These are phyloP conservation scores for Leishmania major DNA, from an alignment of 208 protist species.

Conservation along the genomic window DNA sequence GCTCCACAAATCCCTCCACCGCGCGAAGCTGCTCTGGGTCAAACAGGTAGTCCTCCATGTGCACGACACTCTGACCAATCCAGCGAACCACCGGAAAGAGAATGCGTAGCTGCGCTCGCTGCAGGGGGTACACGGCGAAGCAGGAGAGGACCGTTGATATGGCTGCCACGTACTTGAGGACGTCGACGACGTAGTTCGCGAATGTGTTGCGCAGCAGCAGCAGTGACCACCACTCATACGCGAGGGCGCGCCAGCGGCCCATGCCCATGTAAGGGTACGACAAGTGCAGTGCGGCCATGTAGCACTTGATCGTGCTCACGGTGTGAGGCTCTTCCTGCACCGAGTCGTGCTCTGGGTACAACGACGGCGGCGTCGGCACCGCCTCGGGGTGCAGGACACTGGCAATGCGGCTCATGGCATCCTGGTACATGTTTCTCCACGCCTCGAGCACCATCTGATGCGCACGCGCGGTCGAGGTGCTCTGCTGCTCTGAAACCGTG, in stretches of 20 bases:
- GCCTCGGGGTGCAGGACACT: not conserved
- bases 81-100: slow-evolving; percentile 44
- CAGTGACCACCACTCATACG: slow-evolving; percentile 23
- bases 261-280: slow-evolving; percentile 20
- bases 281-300: slow-evolving; percentile 16
- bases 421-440: slow-evolving; percentile 11
- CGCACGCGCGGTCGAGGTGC: slow-evolving; percentile 1
- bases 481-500: not conserved
- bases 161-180: slow-evolving; percentile 1
- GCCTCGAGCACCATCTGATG: slow-evolving; percentile 27
- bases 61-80: slow-evolving; percentile 41
- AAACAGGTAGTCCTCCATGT: slow-evolving; percentile 74
- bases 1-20: slow-evolving; percentile 43
- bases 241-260: slow-evolving; percentile 8
- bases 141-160: slow-evolving; percentile 14
- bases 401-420: not conserved
- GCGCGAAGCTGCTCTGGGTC: slow-evolving; percentile 40
- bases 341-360: not conserved
- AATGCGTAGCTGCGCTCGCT: slow-evolving; percentile 50
- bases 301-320: slow-evolving; percentile 28
- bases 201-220: slow-evolving; percentile 18
- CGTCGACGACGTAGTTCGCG: slow-evolving; percentile 3
- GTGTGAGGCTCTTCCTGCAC: slow-evolving; percentile 1
- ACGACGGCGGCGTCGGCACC: not conserved
- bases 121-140: slow-evolving; percentile 44